Base-by-base conservation (phyloP, 2,329 filamentous ascomycete species). In the Fusarium euwallaceae region DNA sequence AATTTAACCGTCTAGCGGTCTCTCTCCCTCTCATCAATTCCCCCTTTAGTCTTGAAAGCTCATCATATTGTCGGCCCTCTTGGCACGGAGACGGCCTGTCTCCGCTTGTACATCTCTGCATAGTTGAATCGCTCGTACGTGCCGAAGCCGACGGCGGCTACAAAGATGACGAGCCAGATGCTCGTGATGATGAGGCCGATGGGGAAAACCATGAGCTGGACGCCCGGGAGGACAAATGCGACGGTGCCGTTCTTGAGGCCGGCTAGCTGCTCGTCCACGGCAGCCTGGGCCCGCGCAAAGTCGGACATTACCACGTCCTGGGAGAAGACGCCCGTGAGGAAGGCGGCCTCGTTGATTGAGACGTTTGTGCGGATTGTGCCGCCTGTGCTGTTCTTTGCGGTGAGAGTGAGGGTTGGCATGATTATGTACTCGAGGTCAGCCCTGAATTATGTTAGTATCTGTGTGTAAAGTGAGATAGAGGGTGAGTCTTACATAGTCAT, bases 291-390 rank as follows among this genome's bases (percentile, higher is more conserved):
- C 59, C 83, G 75, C 53, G 83, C 80, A 41, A 87, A 84, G 61
- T 86, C 83, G 68, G 89, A 91, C 78, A 88, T 81, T 78, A 90
- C 81, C 16, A 89, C 84, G 65, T 88, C 84, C 60, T 87, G 83
- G 64, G 92, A 89, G 82, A 95, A 95, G 76, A 93, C 88, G 61
- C 93, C 93, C 16, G 88, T 89, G 43, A 94, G 88, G 76, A 95
- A 95, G 8, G 89, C 88, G 17, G 93, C 92, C 80, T 94, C 91
- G 81, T 92, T 91, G 69, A 90, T 88, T 11, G 92, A 92, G 61
- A 95, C 89, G 37, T 89, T 91, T 60, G 92, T 92, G 77, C 84
- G 88, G 67, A 94, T 86, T 1, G 83, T 81, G 76, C 85, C 79
- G 71, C 90, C 90, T 16, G 82, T 81, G 32, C 85, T 64, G 75